A percentile compares a stretch with the other conserved stretches of the same genome.
Evolutionary conservation across 257 asterid genomes (phyloP).

Genomic region (Ajuga chamaepitys): DNA sequence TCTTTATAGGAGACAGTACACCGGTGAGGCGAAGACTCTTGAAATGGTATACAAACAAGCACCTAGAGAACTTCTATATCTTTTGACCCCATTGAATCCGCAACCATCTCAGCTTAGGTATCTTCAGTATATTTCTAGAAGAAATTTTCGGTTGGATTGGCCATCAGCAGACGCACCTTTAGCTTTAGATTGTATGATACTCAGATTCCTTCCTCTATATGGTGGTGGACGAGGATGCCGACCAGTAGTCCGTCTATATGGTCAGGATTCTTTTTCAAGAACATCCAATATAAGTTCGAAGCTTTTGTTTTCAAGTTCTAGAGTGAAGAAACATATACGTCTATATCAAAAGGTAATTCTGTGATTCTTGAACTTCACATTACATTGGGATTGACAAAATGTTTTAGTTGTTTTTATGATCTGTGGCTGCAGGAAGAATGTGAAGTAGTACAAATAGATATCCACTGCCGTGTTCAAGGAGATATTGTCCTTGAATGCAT

Average conservation of each 20-base stretch:
- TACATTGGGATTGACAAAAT: conserved; percentile 3
- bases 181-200: conserved; percentile 68
- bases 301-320: conserved; percentile 78
- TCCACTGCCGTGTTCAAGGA: conserved; percentile 71
- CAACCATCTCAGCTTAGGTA: conserved; percentile 98
- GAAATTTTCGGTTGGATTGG: conserved; percentile 77
- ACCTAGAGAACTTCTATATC: conserved; percentile 87
- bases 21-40: conserved; percentile 92
- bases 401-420: conserved; percentile 20
- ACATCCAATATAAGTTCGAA: conserved; percentile 64
- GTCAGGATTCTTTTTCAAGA: conserved; percentile 78
- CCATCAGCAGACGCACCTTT: conserved; percentile 80
- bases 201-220: conserved; percentile 58
- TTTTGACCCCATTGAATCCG: conserved; percentile 86
- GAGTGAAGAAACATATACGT: conserved; percentile 41
- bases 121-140: conserved; percentile 87
- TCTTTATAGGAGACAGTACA: conserved; percentile 85
- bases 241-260: conserved; percentile 75
- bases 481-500: conserved; percentile 93
- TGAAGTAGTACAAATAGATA: conserved; percentile 65
- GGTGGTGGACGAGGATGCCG: conserved; percentile 80
- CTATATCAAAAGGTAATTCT: conserved; percentile 62
- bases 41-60: conserved; percentile 99
- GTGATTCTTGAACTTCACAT: conserved; percentile 19
- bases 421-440: conserved; percentile 80